Evolutionary conservation across 208 protist genomes (phyloP), one percentile per base, ranked within the genome.

Genomic region (Leishmania major): DNA sequence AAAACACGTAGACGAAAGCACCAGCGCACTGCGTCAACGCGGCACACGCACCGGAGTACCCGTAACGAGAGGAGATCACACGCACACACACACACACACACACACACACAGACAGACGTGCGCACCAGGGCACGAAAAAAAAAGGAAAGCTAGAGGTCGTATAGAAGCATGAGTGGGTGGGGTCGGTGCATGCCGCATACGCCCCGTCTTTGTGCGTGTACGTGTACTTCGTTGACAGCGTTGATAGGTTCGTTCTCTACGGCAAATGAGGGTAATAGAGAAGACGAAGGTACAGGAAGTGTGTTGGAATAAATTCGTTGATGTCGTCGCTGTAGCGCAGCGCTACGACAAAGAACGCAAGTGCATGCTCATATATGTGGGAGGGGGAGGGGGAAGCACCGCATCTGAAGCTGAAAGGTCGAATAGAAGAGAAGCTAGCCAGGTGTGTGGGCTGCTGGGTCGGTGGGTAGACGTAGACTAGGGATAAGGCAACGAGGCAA

Each of bases 91-190:
- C 43, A 47, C 45, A 47, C 51, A 55, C 51, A 15, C 49, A n/a
- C 19, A 6, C 17, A 7, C 25, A 15, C 55, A 47, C 45, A 17
- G 8, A n/a, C 19, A 7, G 2, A 8, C 25, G 55, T 17, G 10
- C 17, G 10, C 57, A 62, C 8, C 11, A 10, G 13, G 31, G 28
- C 8, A 31, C 11, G 62, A 15, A 17, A 19, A 59, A 31, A 49
- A 28, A 73, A 49, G 40, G 40, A 84, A 70, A 75, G 78, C 77
- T 74, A 82, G 59, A 69, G 75, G 13, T 75, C 2, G 77, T 17
- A 60, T 53, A 49, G 57, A 35, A 47, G 37, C 13, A 35, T 31
- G 66, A 25, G 59, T 2, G 22, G 59, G n/a, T 35, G 59, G 66
- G n/a, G 59, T 1, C 13, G 28, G n/a, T 28, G 10, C 59, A 17